Base-by-base conservation (phyloP, 306 rosid genomes). In the Cajanus cajan region DNA sequence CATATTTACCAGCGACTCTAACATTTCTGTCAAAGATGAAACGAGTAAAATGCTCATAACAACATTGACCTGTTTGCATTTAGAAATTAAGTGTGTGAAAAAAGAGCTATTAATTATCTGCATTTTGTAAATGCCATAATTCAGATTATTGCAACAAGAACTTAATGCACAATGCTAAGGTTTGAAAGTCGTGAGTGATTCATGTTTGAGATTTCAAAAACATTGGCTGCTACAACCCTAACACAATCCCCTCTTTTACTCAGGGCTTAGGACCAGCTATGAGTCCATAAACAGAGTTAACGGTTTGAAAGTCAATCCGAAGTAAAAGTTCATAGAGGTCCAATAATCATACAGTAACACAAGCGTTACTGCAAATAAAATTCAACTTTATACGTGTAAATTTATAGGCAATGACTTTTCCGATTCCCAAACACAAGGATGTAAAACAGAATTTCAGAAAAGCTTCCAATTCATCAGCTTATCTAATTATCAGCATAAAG, bases 111-210 rank as follows among this genome's bases (percentile, higher is more conserved):
- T 15, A 74, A 22, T 12, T 15, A 40, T 54, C 61, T 2, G 6
- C 65, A 59, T n/a, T 16, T 36, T 37, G 59, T 50, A 8, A 65
- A 65, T 51, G 50, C 36, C 69, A 57, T 10, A 68, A 31, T 54
- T 52, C 75, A 65, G 66, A 37, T 50, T 34, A 31, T 48, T 47
- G 25, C 65, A 71, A 67, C 54, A 40, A 58, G 24, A 61, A 68
- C 19, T 12, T 22, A 44, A 71, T 47, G 55, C 75, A 33, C 16
- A 68, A 72, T 44, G 76, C 43, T 31, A 44, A 18, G 62, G 13
- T 14, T 48, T 50, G n/a, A 3, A 24, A n/a, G 10, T 21, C 18
- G 37, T 11, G 64, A 24, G 37, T 2, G 34, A 10, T 57, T 36
- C 34, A 22, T 24, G 37, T 8, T 57, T 24, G 16, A 21, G n/a